Conservation (phyloP, 257 asterid genomes). For the Solanum stenotomum region DNA sequence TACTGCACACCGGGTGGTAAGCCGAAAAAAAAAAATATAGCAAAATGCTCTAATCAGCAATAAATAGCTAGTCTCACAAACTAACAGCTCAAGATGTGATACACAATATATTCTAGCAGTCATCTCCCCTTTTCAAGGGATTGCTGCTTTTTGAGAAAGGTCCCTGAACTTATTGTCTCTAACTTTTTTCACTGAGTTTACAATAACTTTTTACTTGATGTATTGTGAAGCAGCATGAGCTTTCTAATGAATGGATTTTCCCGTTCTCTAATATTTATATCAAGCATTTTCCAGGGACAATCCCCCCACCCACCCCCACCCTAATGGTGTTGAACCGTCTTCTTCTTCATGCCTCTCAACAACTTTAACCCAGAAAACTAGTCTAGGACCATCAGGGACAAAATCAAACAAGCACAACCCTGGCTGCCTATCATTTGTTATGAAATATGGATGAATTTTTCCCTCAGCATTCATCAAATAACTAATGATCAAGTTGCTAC, state of each 20-base stretch:
- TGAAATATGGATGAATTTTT: background rate
- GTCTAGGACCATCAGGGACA: background rate
- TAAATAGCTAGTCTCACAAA: background rate
- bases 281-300: too few relatives aligned
- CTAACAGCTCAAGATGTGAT: background rate
- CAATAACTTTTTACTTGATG: too few relatives aligned
- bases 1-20: background rate
- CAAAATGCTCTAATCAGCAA: background rate
- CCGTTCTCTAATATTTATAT: background rate
- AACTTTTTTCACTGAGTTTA: background rate
- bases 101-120: background rate
- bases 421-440: background rate
- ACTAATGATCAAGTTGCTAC: background rate
- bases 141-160: background rate
- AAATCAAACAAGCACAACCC: background rate
- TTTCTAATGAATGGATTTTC: too few relatives aligned
- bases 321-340: too few relatives aligned
- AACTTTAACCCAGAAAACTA: background rate
- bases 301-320: too few relatives aligned
- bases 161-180: background rate
- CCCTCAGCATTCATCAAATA: background rate
- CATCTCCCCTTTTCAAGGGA: background rate
- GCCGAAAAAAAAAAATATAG: background rate
- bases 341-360: too few relatives aligned
- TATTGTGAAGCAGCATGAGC: too few relatives aligned